phyloP scores from a whole-genome alignment of 2,329 filamentous ascomycete species.

The Diaporthe sp. region DNA sequence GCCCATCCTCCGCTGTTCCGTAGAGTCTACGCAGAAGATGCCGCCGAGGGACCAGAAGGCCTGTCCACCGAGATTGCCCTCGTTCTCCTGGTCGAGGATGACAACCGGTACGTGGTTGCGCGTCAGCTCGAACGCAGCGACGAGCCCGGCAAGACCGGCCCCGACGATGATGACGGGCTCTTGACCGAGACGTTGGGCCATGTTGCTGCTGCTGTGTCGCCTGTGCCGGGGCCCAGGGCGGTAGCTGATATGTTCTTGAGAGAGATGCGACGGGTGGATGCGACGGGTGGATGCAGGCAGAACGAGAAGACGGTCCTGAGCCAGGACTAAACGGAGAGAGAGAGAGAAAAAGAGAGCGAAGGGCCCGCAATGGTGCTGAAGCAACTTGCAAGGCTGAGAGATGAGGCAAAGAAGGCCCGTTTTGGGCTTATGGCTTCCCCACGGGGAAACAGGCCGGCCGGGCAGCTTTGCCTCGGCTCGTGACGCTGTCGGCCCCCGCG shows the following conservation, averaged over 20 bases:
- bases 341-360: too few relatives aligned
- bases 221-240: background rate
- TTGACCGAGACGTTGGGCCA: slow-evolving; percentile 15
- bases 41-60: slow-evolving; percentile 74
- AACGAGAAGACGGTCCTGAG: background rate
- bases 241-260: background rate
- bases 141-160: slow-evolving; percentile 67
- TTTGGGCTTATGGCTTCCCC: background rate
- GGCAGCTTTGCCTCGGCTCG: slow-evolving; percentile 18
- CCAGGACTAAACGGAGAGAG: background rate
- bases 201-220: background rate
- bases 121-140: slow-evolving; percentile 67
- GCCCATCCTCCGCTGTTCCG: slow-evolving; percentile 66
- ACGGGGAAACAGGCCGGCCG: background rate
- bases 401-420: too few relatives aligned
- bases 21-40: slow-evolving; percentile 68
- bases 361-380: too few relatives aligned
- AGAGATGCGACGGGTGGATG: background rate
- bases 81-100: slow-evolving; percentile 69
- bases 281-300: background rate
- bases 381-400: background rate
- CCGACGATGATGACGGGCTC: slow-evolving; percentile 66
- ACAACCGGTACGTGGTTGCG: slow-evolving; percentile 60
- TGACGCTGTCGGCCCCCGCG: background rate
- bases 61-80: slow-evolving; percentile 67